Conservation (phyloP, 306 rosid species). For the Pueraria montana region DNA sequence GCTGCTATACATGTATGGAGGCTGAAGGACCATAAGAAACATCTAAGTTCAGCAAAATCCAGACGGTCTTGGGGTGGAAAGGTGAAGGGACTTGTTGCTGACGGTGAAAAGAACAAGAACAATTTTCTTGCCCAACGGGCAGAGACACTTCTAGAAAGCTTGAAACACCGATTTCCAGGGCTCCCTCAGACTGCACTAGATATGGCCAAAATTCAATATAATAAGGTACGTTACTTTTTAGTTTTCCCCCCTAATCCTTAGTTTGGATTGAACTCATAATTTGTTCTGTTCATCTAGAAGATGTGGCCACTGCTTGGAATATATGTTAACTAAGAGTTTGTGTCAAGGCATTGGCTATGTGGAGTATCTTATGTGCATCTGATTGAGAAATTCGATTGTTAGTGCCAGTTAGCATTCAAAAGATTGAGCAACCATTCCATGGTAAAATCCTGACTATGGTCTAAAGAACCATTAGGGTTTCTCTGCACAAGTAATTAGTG, state of each 20-base stretch:
- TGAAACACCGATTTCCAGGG: constrained; percentile 83
- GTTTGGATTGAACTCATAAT: constrained; percentile 1
- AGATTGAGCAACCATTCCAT: background rate
- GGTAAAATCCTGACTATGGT: background rate
- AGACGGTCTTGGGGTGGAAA: constrained; percentile 95
- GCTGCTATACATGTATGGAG: constrained; percentile 89
- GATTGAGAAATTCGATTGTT: background rate
- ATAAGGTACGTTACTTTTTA: constrained; percentile 60
- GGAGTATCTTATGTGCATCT: constrained; percentile 1
- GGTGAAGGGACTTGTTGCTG: constrained; percentile 87
- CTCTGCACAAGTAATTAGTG: background rate
- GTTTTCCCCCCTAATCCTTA: background rate
- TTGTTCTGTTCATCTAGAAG: background rate
- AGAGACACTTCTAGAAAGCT: constrained; percentile 79
- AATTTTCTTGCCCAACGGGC: constrained; percentile 73
- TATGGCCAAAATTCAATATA: constrained; percentile 93
- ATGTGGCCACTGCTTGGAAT: background rate
- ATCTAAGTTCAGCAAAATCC: constrained; percentile 55
- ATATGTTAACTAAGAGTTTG: background rate
- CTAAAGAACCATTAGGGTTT: background rate
- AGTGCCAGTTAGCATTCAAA: background rate
- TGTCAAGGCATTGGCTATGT: background rate
- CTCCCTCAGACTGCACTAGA: constrained; percentile 94
- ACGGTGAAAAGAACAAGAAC: constrained; percentile 67
- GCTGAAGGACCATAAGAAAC: constrained; percentile 75